phyloP scores from a whole-genome alignment of 176 grass and related monocot genomes.

The Raddia distichophylla region DNA sequence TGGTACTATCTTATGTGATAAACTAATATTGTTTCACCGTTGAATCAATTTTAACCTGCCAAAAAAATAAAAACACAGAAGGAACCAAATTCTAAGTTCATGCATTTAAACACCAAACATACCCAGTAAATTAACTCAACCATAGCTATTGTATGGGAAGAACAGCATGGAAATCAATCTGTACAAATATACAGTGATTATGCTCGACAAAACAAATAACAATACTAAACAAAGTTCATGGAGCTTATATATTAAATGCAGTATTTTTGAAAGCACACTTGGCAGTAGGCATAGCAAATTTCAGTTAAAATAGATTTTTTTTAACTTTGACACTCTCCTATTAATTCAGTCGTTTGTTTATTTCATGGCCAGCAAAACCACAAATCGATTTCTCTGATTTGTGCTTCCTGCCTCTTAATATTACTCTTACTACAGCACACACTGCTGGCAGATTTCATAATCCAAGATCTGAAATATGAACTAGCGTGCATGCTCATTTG shows the following conservation, averaged over 20 bases:
- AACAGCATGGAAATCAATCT: background rate
- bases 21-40: background rate
- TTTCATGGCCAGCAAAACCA: background rate
- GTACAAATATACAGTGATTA: background rate
- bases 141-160: background rate
- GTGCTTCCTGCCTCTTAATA: background rate
- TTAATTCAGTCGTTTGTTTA: background rate
- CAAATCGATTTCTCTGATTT: conserved; percentile 14
- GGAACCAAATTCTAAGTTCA: background rate
- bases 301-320: background rate
- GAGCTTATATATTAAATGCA: background rate
- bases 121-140: background rate
- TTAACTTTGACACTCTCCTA: background rate
- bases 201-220: background rate
- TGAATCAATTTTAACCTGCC: background rate
- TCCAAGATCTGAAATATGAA: background rate
- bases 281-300: background rate
- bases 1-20: too few relatives aligned
- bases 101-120: conserved; percentile 16
- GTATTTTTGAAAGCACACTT: background rate
- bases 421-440: background rate
- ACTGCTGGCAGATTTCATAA: background rate
- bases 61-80: background rate
- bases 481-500: background rate
- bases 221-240: background rate